These are phyloP conservation scores for Corylus heterophylla DNA, from an alignment of 306 rosid species.

Conservation along the genomic window DNA sequence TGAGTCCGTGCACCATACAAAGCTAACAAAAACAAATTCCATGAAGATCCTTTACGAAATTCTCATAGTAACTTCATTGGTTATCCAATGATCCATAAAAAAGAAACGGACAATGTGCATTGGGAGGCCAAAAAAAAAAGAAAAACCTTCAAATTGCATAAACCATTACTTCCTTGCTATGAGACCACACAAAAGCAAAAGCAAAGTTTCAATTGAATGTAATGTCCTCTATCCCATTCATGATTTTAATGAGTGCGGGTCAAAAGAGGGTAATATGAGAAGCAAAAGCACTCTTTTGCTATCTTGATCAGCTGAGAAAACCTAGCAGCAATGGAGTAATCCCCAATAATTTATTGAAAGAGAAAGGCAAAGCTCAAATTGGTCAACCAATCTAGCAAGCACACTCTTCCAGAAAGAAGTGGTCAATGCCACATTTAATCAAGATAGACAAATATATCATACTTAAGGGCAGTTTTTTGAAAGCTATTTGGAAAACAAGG, in stretches of 20 bases:
- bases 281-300: not conserved
- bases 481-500: not conserved
- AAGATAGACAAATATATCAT: not conserved
- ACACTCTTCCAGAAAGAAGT: not conserved
- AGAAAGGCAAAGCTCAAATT: not conserved
- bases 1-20: not conserved
- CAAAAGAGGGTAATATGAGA: not conserved
- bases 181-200: not conserved
- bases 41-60: not conserved
- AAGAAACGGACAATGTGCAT: not conserved
- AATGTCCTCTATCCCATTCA: not conserved
- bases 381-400: not conserved
- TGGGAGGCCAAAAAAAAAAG: not conserved
- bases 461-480: not conserved
- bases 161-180: not conserved
- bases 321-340: not conserved
- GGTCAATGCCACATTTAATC: not conserved
- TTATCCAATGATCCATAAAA: no score
- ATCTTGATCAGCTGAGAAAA: constrained; percentile 3
- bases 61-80: not conserved
- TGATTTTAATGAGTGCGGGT: not conserved
- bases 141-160: not conserved
- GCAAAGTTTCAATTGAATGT: not conserved
- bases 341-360: not conserved
- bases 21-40: not conserved